Conservation (phyloP, 805 yeast genomes). For the Spathaspora sp. region DNA sequence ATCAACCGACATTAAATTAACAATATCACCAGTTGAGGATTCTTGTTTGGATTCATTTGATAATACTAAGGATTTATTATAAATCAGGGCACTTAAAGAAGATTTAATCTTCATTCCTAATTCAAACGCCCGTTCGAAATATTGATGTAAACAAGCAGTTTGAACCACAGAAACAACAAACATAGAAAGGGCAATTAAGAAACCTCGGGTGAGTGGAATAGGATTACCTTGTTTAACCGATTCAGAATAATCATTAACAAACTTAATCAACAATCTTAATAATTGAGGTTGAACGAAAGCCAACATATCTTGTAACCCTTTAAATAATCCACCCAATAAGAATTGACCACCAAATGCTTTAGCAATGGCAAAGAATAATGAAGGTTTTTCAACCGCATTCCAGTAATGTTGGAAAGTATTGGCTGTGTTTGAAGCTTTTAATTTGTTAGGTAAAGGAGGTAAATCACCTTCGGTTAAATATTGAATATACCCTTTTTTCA, state of each 20-base stretch:
- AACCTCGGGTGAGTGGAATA: slow-evolving; percentile 68
- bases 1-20: slow-evolving; percentile 92
- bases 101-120: slow-evolving; percentile 75
- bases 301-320: slow-evolving; percentile 69
- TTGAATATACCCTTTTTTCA: slow-evolving; percentile 70
- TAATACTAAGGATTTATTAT: slow-evolving; percentile 62
- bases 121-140: slow-evolving; percentile 70
- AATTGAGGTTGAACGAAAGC: slow-evolving; percentile 43
- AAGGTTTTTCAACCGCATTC: slow-evolving; percentile 45
- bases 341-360: slow-evolving; percentile 75
- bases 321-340: slow-evolving; percentile 66
- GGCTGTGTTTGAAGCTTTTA: slow-evolving; percentile 54
- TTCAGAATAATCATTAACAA: slow-evolving; percentile 35
- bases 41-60: slow-evolving; percentile 69
- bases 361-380: slow-evolving; percentile 59
- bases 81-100: slow-evolving; percentile 62
- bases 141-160: slow-evolving; percentile 74
- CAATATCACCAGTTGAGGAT: slow-evolving; percentile 88
- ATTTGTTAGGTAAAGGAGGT: slow-evolving; percentile 70
- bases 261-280: slow-evolving; percentile 24
- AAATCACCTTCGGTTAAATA: slow-evolving; percentile 59
- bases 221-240: slow-evolving; percentile 34
- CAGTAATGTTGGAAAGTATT: slow-evolving; percentile 54
- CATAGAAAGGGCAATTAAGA: slow-evolving; percentile 73
- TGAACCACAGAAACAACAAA: slow-evolving; percentile 73